phyloP scores from a whole-genome alignment of 192 early-diverging fungal species.

The Dissophora ornata region DNA sequence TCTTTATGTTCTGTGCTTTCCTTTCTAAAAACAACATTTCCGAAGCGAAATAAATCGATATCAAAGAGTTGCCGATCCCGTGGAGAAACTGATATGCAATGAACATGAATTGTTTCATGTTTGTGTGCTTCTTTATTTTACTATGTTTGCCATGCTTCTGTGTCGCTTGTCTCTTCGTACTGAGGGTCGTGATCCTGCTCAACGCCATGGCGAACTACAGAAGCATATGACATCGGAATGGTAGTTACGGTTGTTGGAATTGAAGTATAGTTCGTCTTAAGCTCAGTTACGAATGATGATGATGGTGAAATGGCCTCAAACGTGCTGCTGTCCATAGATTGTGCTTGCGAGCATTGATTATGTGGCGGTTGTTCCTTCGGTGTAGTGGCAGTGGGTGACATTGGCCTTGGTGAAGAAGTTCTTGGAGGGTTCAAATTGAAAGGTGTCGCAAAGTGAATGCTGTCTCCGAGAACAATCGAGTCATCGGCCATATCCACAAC shows the following conservation, averaged over 20 bases:
- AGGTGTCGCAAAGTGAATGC: neutral
- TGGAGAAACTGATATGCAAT: too few species aligned
- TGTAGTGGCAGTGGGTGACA: conserved; percentile 8
- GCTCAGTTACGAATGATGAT: conserved; percentile 6
- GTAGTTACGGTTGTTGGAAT: conserved; percentile 1
- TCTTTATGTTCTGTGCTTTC: conserved; percentile 23
- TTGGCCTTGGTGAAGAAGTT: conserved; percentile 7
- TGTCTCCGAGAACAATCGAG: conserved; percentile 41
- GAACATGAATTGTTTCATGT: neutral
- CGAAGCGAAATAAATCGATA: conserved; percentile 42
- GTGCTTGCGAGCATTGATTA: neutral
- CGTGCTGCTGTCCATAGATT: neutral
- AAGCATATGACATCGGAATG: conserved; percentile 19
- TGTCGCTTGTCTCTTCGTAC: conserved; percentile 47
- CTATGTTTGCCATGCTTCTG: conserved; percentile 42
- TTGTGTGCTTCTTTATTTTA: neutral
- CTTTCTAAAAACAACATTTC: neutral
- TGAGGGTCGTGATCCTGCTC: conserved; percentile 9
- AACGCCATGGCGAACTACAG: conserved; percentile 13
- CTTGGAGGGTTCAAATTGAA: neutral
- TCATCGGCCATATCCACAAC: neutral
- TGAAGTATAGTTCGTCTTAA: neutral
- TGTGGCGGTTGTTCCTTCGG: neutral
- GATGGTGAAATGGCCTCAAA: conserved; percentile 10
- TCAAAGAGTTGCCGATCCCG: conserved; percentile 18